Conservation (phyloP, 1,139 yeast genomes). For the Lodderomyces metapsilosis region DNA sequence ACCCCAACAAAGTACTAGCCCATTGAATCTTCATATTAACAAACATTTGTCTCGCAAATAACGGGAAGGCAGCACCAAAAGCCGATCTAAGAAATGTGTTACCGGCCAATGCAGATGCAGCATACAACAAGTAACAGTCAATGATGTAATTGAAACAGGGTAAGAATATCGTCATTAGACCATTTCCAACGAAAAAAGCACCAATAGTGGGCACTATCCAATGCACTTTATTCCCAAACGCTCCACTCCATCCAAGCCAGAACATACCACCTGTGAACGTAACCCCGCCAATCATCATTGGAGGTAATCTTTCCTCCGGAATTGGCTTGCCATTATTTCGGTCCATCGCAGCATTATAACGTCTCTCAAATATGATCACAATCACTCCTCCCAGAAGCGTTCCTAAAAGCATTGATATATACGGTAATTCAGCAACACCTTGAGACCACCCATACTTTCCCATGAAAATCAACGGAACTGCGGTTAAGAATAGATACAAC, state of each 20-base stretch:
- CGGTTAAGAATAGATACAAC: slow-evolving; percentile 72
- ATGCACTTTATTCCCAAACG: slow-evolving; percentile 62
- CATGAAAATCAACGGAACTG: slow-evolving; percentile 72
- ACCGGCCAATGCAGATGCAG: slow-evolving; percentile 91
- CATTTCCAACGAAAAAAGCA: slow-evolving; percentile 70
- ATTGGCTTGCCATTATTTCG: slow-evolving; percentile 57
- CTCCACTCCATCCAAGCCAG: slow-evolving; percentile 88
- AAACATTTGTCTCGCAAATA: slow-evolving; percentile 67
- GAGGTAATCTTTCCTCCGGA: slow-evolving; percentile 78
- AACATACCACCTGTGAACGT: slow-evolving; percentile 74
- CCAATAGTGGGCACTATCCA: slow-evolving; percentile 87
- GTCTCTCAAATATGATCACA: slow-evolving; percentile 27
- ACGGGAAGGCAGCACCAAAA: slow-evolving; percentile 53
- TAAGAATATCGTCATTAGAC: slow-evolving; percentile 71
- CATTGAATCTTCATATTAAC: slow-evolving; percentile 70
- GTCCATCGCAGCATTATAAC: slow-evolving; percentile 24
- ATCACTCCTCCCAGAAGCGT: slow-evolving; percentile 54
- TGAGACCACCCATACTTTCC: slow-evolving; percentile 52
- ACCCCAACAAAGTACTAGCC: slow-evolving; percentile 80
- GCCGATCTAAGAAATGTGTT: slow-evolving; percentile 73
- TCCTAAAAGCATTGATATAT: slow-evolving; percentile 61
- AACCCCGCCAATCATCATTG: slow-evolving; percentile 69
- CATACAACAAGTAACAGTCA: slow-evolving; percentile 73
- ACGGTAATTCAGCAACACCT: slow-evolving; percentile 64
- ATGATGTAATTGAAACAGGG: slow-evolving; percentile 78